Evolutionary conservation across 2,329 filamentous ascomycete species (phyloP).

Genomic region (Fusarium falciforme): DNA sequence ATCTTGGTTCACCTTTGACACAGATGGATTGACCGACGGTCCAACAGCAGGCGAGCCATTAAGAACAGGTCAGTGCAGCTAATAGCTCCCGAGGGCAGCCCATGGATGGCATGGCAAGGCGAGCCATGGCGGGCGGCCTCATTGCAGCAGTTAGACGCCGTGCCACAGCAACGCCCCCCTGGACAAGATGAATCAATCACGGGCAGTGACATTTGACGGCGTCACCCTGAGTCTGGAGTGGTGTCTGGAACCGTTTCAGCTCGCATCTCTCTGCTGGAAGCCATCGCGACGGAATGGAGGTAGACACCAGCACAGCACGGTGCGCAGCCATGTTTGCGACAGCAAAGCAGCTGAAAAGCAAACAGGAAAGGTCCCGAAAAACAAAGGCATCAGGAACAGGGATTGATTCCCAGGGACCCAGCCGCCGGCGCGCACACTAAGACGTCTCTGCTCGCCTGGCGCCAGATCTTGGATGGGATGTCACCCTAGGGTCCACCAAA

Average conservation of each 20-base stretch:
- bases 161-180: slow-evolving; percentile 7
- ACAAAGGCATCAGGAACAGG: slow-evolving; percentile 20
- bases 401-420: slow-evolving; percentile 19
- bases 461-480: slow-evolving; percentile 37
- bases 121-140: slow-evolving; percentile 3
- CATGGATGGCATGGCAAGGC: background rate
- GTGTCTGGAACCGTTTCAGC: slow-evolving; percentile 21
- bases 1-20: background rate
- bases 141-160: background rate
- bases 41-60: background rate
- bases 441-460: slow-evolving; percentile 10
- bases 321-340: background rate
- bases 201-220: background rate
- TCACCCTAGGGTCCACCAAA: slow-evolving; percentile 16
- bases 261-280: slow-evolving; percentile 10
- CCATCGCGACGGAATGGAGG: slow-evolving; percentile 11
- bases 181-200: slow-evolving; percentile 7
- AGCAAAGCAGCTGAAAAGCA: slow-evolving; percentile 6
- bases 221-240: background rate
- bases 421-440: slow-evolving; percentile 12
- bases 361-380: background rate
- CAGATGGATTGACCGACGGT: background rate
- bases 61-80: background rate
- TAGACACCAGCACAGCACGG: background rate
- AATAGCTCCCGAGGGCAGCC: background rate